phyloP scores from a whole-genome alignment of 2,329 filamentous ascomycete genomes.

The Beauveria rudraprayagi region DNA sequence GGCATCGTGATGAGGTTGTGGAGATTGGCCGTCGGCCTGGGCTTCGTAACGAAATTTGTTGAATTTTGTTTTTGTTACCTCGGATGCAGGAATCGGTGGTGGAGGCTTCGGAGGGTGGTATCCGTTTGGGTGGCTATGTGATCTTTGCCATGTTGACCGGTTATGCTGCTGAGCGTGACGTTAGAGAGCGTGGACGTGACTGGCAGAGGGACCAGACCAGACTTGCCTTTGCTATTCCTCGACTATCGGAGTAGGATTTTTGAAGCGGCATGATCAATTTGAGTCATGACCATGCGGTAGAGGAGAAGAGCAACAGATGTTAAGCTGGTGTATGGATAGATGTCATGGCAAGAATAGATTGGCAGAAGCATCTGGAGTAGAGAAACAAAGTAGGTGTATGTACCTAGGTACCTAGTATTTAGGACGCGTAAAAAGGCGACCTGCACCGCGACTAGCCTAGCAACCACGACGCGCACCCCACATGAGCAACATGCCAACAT shows the following conservation, averaged over 20 bases:
- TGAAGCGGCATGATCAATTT: constrained; percentile 21
- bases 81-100: constrained; percentile 43
- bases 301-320: not conserved
- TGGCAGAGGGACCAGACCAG: too few species aligned
- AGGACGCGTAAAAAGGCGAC: constrained; percentile 7
- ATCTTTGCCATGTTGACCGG: constrained; percentile 44
- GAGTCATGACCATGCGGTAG: constrained; percentile 15
- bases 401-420: too few species aligned
- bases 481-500: not conserved
- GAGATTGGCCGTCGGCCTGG: constrained; percentile 10
- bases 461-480: constrained; percentile 10
- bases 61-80: constrained; percentile 53
- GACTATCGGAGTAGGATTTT: constrained; percentile 10
- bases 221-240: constrained; percentile 7
- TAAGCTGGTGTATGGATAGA: not conserved
- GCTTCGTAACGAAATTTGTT: constrained; percentile 43
- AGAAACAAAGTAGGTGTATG: not conserved
- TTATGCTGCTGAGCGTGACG: constrained; percentile 20
- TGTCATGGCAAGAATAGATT: not conserved
- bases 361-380: not conserved
- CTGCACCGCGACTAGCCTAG: constrained; percentile 7
- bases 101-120: constrained; percentile 27
- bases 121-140: constrained; percentile 41
- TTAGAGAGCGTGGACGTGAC: not conserved
- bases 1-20: constrained; percentile 17